Percentiles rank a stretch among this genome's conserved stretches.
Conservation (phyloP, 2,329 filamentous ascomycete species). For the Ophiostoma novo-ulmi region DNA sequence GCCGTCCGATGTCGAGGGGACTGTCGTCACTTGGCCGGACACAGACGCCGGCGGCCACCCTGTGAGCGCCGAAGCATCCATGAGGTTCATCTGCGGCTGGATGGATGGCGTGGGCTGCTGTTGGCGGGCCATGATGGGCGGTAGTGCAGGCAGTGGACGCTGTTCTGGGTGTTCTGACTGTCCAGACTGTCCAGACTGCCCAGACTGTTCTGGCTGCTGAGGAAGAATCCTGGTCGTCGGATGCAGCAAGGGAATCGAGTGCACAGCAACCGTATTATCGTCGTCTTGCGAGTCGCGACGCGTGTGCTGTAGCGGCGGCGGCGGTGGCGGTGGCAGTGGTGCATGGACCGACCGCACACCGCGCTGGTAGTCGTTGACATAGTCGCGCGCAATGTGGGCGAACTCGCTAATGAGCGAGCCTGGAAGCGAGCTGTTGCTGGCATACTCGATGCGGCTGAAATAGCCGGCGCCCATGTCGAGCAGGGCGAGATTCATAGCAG, state of each 20-base stretch:
- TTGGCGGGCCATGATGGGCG: neutral
- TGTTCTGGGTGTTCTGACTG: neutral
- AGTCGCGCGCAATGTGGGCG: constrained; percentile 40
- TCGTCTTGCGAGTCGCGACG: neutral
- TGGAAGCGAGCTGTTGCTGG: constrained; percentile 34
- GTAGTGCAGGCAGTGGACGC: neutral
- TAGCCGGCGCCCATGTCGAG: constrained; percentile 41
- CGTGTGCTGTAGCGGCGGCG: neutral
- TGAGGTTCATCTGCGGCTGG: neutral
- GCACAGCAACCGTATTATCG: neutral
- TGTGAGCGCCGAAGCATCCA: neutral
- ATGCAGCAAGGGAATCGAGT: neutral
- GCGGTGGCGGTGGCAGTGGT: neutral
- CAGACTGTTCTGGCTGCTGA: neutral
- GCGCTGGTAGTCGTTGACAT: constrained; percentile 28
- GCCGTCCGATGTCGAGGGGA: neutral
- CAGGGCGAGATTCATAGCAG: constrained; percentile 36
- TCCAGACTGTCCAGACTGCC: neutral
- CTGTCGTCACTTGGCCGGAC: neutral
- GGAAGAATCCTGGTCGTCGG: neutral
- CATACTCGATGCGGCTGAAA: constrained; percentile 41
- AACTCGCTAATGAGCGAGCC: constrained; percentile 39
- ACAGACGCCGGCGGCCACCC: neutral
- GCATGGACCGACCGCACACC: constrained; percentile 1
- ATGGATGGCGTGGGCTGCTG: constrained; percentile 1